A percentile compares a stretch with the other conserved stretches of the same genome.
Conservation (phyloP, 139 green algal species). For the Raphidocelis subcapitata region DNA sequence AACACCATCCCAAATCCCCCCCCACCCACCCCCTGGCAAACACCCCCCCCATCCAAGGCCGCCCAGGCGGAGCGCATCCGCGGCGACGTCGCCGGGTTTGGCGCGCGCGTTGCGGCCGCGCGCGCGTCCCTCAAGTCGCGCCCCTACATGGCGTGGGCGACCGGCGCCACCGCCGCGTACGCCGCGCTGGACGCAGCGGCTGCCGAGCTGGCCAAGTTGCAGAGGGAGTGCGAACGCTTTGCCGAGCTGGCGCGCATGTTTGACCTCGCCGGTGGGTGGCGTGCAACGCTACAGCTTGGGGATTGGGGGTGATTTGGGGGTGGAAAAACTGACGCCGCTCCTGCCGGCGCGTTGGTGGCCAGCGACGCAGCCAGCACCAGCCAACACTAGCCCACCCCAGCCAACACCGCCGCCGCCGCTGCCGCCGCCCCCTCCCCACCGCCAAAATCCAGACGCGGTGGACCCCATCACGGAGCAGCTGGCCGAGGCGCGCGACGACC, state of each 20-base stretch:
- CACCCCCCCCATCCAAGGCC: conserved; percentile 24
- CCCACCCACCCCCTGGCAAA: too few species aligned
- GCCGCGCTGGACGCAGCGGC: conserved; percentile 62
- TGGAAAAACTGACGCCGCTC: too few species aligned
- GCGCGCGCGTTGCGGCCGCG: conserved; percentile 43
- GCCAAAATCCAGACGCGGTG: conserved; percentile 22
- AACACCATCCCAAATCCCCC: too few species aligned
- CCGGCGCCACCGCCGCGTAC: conserved; percentile 59
- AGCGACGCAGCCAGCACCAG: neutral
- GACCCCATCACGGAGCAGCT: conserved; percentile 41
- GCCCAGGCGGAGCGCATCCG: conserved; percentile 68
- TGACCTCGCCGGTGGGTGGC: conserved; percentile 58
- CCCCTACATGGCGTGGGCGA: conserved; percentile 69
- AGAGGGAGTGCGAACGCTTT: conserved; percentile 45
- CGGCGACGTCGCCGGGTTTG: conserved; percentile 65
- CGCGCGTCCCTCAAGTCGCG: conserved; percentile 50
- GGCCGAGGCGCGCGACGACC: conserved; percentile 53
- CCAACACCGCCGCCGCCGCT: too few species aligned
- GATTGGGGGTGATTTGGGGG: neutral
- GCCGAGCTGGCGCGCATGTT: conserved; percentile 76
- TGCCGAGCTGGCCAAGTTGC: conserved; percentile 52
- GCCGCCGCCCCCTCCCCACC: too few species aligned
- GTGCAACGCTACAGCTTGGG: conserved; percentile 23
- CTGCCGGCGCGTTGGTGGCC: too few species aligned
- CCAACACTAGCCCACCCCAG: neutral